Base-by-base conservation (phyloP, 345 rosid species). In the Anacardium occidentale region DNA sequence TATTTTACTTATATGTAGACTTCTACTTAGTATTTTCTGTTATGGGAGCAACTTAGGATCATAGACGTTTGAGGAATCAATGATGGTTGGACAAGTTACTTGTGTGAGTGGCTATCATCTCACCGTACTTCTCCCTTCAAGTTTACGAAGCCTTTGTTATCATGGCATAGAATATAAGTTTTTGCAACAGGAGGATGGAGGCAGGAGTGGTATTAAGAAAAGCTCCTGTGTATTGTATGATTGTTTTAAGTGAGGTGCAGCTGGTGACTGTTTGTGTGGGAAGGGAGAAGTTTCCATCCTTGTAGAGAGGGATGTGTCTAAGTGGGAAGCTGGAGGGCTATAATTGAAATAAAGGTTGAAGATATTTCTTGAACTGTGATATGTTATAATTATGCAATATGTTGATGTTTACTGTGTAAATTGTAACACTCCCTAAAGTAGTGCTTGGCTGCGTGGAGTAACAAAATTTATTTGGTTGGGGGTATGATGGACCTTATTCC, bases 261-360 rank as follows among this genome's bases (percentile, higher is more conserved):
- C 34, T 13, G 54, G 54, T 18, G 22, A 64, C 15, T 5, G 0
- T 37, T 37, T 37, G 40, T 4, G 40, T 37, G 40, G 0, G 34
- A 45, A 64, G 68, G 37, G 45, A 64, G 68, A 44, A 64, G 66
- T 62, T 22, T 13, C 20, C 26, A 14, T 21, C 44, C 17, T 64
- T 24, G 1, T 5, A 29, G 32, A 29, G 32, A 24, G 25, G 68
- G 17, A 15, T 10, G 32, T 18, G 32, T 24, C 6, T 18, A 64
- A 8, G 20, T 64, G 54, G 54, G 8, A 54, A 65, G 55, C 40
- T 65, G 61, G 3, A 10, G 54, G 25, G 47, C 54, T 25, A 7
- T 14, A 47, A 45, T 47, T 4, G n/a, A 64, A 40, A 65, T 2
- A 65, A 10, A 65, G 40, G 69, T 22, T 22, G 40, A 24, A 48